phyloP scores from a whole-genome alignment of 2,329 filamentous ascomycete genomes.

The Pseudocercospora fijiensis region DNA sequence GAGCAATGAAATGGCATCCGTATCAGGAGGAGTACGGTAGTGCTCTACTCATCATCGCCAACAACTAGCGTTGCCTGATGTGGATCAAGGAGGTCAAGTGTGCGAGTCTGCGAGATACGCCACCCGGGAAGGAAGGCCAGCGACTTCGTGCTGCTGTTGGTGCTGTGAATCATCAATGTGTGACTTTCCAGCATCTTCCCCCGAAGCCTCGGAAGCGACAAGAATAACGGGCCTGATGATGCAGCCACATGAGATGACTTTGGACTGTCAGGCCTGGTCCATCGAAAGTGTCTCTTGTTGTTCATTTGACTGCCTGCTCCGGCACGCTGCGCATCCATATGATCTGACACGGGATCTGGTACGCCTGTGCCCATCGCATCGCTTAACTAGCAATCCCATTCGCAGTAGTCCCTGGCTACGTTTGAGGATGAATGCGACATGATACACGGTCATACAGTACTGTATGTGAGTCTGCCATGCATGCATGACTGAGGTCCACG shows the following conservation, averaged over 20 bases:
- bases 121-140: conserved; percentile 19
- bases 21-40: neutral
- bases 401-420: neutral
- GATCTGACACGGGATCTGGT: conserved; percentile 28
- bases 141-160: conserved; percentile 16
- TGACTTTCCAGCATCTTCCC: conserved; percentile 22
- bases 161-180: conserved; percentile 8
- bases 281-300: conserved; percentile 5
- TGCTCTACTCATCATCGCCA: conserved; percentile 2
- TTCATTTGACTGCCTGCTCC: conserved; percentile 22
- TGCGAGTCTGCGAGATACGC: conserved; percentile 20
- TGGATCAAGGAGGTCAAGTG: conserved; percentile 13
- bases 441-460: neutral
- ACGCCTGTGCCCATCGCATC: conserved; percentile 10
- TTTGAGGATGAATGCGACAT: conserved; percentile 4
- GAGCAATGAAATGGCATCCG: conserved; percentile 2
- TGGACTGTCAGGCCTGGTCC: conserved; percentile 17
- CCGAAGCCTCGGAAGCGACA: conserved; percentile 25
- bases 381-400: conserved; percentile 3
- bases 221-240: conserved; percentile 17
- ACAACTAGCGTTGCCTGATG: neutral
- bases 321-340: conserved; percentile 24
- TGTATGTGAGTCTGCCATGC: neutral
- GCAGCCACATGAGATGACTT: conserved; percentile 19
- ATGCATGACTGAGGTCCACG: neutral